Evolutionary conservation across 306 rosid species (phyloP), one percentile per base, ranked within the genome.

Genomic region (Rosa lucieae): DNA sequence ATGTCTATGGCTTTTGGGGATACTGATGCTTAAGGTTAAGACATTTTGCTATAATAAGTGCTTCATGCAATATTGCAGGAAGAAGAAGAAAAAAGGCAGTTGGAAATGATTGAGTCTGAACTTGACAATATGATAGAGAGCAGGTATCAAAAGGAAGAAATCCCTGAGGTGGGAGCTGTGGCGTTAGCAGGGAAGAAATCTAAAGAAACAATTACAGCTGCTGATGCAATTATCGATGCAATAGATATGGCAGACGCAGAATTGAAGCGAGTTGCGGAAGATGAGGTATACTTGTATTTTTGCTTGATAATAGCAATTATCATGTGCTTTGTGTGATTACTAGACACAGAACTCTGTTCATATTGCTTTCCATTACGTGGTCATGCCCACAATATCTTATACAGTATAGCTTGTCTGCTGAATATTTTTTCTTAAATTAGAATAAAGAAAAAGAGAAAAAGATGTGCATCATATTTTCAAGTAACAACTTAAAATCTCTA

Each of bases 91-190:
- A 95, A 92, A 73, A 87, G 97, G 85, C 47, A 37, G 26, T 79
- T 95, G 85, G 98, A 91, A 81, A 92, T 90, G 85, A 88, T 88
- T 39, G 99, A 95, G 77, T 76, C 87, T 44, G 98, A 91, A 83
- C 84, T 92, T 52, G 97, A 89, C 77, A 86, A 83, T 88, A 90
- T 89, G 7, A 89, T 89, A 68, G 98, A 89, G 70, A 91, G 85
- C 83, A 88, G 84, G 83, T 78, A 88, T 74, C 85, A 84, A 3
- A 86, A 80, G 77, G 97, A 95, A 85, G 99, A 92, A 87, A 80
- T 95, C 78, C 99, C 99, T 17, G 99, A 92, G 87, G 98, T 90
- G 85, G 99, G 99, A 66, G 96, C 90, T 40, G 99, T 91, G 78
- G 98, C 97, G 37, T 77, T 88, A 69, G 99, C 93, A 44, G 99